These are phyloP conservation scores for Kurtzmaniella fragi DNA, from an alignment of 805 yeast species.

Conservation along the genomic window DNA sequence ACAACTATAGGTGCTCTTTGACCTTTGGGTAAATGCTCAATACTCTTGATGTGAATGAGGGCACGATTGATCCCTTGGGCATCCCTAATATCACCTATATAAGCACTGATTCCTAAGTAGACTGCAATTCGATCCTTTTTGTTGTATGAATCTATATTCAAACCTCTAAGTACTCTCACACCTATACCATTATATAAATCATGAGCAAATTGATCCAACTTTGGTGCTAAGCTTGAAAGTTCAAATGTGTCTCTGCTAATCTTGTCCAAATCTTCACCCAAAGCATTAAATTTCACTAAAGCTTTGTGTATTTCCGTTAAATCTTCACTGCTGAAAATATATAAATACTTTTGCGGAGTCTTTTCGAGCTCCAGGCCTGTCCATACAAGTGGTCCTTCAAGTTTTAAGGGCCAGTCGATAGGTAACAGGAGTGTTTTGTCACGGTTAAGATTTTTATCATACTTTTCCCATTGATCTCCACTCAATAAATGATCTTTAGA, in stretches of 20 bases:
- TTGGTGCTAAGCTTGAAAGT: slow-evolving; percentile 3
- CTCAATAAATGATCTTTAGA: slow-evolving; percentile 4
- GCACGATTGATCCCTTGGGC: slow-evolving; percentile 10
- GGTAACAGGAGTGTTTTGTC: slow-evolving; percentile 5
- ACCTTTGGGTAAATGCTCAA: slow-evolving; percentile 7
- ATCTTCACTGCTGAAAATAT: slow-evolving; percentile 6
- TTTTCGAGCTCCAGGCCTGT: slow-evolving; percentile 5
- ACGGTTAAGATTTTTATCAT: not conserved
- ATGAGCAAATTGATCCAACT: slow-evolving; percentile 5
- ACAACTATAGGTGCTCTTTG: slow-evolving; percentile 9
- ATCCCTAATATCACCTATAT: slow-evolving; percentile 8
- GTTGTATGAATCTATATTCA: slow-evolving; percentile 6
- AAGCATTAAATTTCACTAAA: slow-evolving; percentile 1
- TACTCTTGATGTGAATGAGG: slow-evolving; percentile 8
- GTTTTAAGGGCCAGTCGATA: slow-evolving; percentile 6
- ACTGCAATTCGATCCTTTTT: slow-evolving; percentile 6
- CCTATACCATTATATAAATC: slow-evolving; percentile 8
- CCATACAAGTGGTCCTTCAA: slow-evolving; percentile 8
- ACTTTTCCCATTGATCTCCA: slow-evolving; percentile 6
- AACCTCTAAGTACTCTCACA: slow-evolving; percentile 6
- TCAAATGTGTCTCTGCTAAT: slow-evolving; percentile 4
- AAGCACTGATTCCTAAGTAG: slow-evolving; percentile 8
- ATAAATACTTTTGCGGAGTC: slow-evolving; percentile 6
- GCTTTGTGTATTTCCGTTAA: slow-evolving; percentile 4
- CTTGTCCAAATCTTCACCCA: slow-evolving; percentile 1